A percentile compares a stretch with the other conserved stretches of the same genome.
Conservation (phyloP, 805 yeast genomes). For the Danielozyma ontarioensis region DNA sequence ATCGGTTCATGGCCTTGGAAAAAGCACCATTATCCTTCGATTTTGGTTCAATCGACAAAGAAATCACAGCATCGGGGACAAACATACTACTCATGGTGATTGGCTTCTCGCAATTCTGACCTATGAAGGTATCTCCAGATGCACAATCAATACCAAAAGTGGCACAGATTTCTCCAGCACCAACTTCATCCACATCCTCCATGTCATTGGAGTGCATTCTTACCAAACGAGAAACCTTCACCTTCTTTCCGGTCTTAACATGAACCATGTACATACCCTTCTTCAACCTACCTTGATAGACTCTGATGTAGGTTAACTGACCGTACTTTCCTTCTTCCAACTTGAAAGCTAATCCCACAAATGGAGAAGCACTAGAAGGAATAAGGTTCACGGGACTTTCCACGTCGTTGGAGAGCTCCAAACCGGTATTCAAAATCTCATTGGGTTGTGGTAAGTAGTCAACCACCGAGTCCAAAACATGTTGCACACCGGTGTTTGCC, state of each 20-base stretch:
- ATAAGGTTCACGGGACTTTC: slow-evolving; percentile 60
- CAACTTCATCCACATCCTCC: slow-evolving; percentile 96
- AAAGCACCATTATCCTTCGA: slow-evolving; percentile 81
- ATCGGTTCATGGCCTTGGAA: slow-evolving; percentile 94
- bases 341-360: slow-evolving; percentile 97
- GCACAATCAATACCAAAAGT: slow-evolving; percentile 99
- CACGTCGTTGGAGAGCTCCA: slow-evolving; percentile 55
- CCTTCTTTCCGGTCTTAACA: slow-evolving; percentile 87
- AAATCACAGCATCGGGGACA: slow-evolving; percentile 98
- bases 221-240: slow-evolving; percentile 88
- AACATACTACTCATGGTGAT: slow-evolving; percentile 96
- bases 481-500: slow-evolving; percentile 94
- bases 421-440: slow-evolving; percentile 85
- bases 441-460: slow-evolving; percentile 95
- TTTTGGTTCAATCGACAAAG: slow-evolving; percentile 84
- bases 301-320: slow-evolving; percentile 93
- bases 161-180: slow-evolving; percentile 98
- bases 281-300: slow-evolving; percentile 90
- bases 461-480: slow-evolving; percentile 91
- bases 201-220: slow-evolving; percentile 98
- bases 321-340: slow-evolving; percentile 98
- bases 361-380: slow-evolving; percentile 72
- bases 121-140: slow-evolving; percentile 96
- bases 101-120: slow-evolving; percentile 55
- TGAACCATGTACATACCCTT: slow-evolving; percentile 88